phyloP scores from a whole-genome alignment of 257 asterid species.

The Buddleja alternifolia region DNA sequence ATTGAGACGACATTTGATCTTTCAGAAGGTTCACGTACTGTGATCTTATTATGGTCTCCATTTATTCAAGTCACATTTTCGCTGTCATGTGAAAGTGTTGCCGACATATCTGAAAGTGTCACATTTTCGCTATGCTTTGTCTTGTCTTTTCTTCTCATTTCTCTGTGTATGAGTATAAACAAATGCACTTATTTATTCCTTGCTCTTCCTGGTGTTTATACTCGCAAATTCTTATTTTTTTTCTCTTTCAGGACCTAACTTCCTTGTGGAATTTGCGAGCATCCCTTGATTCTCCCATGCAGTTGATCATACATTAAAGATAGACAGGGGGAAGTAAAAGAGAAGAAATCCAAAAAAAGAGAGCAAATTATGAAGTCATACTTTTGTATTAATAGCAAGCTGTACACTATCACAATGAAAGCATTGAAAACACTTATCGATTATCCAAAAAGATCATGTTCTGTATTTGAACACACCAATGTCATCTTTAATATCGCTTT shows the following conservation, averaged over 20 bases:
- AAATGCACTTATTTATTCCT: neutral
- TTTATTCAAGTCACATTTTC: neutral
- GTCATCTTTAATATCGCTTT: neutral
- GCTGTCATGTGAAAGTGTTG: neutral
- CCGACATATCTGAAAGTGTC: neutral
- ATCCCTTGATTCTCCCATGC: constrained; percentile 18
- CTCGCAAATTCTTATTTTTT: neutral
- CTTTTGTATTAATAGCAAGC: neutral
- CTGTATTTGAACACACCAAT: constrained; percentile 7
- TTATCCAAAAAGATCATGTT: constrained; percentile 1
- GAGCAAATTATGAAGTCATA: constrained; percentile 7
- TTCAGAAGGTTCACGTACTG: too few species aligned
- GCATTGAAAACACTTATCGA: constrained; percentile 7
- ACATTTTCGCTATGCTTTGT: neutral
- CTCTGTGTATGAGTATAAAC: neutral
- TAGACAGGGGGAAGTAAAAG: constrained; percentile 19
- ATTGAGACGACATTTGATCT: too few species aligned
- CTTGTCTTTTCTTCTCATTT: constrained; percentile 15
- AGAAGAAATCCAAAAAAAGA: constrained; percentile 22
- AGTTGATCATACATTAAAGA: constrained; percentile 24
- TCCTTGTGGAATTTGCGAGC: constrained; percentile 8
- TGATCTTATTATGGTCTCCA: neutral
- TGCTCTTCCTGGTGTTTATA: neutral
- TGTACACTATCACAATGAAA: constrained; percentile 19
- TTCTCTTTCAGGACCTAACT: constrained; percentile 31